Conservation (phyloP, 2,329 filamentous ascomycete genomes). For the Ascomycota sp. region DNA sequence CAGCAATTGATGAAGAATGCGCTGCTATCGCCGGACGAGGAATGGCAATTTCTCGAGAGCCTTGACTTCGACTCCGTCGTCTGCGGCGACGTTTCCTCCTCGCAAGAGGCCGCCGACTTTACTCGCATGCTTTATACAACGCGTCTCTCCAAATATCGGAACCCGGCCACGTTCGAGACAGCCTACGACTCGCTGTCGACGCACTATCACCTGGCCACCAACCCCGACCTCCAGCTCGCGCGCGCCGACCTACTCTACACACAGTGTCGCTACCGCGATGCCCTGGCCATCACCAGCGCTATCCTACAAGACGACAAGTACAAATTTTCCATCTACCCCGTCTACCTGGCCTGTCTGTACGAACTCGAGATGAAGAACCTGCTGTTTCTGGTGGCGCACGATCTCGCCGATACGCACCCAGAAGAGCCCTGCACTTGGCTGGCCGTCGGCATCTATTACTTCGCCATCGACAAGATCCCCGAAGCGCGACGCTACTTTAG, state of each 20-base stretch:
- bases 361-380: conserved; percentile 74
- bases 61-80: conserved; percentile 78
- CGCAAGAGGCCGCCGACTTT: conserved; percentile 81
- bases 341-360: conserved; percentile 80
- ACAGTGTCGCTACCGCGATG: conserved; percentile 81
- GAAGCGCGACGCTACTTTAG: conserved; percentile 92
- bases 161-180: conserved; percentile 60
- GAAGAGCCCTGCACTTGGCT: conserved; percentile 85
- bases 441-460: conserved; percentile 88
- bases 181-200: conserved; percentile 83
- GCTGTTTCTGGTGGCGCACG: conserved; percentile 80
- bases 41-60: conserved; percentile 73
- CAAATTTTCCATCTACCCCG: conserved; percentile 72
- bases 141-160: conserved; percentile 82
- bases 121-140: conserved; percentile 94
- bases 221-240: conserved; percentile 78
- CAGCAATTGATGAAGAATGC: conserved; percentile 96
- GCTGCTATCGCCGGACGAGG: conserved; percentile 72
- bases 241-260: conserved; percentile 85
- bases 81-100: conserved; percentile 40
- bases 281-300: conserved; percentile 61
- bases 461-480: conserved; percentile 70
- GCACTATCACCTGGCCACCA: conserved; percentile 71
- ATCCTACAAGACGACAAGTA: conserved; percentile 73
- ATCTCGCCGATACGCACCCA: conserved; percentile 77